These are phyloP conservation scores for Pythium angustatum DNA, from an alignment of 352 stramenopile species.

Conservation along the genomic window DNA sequence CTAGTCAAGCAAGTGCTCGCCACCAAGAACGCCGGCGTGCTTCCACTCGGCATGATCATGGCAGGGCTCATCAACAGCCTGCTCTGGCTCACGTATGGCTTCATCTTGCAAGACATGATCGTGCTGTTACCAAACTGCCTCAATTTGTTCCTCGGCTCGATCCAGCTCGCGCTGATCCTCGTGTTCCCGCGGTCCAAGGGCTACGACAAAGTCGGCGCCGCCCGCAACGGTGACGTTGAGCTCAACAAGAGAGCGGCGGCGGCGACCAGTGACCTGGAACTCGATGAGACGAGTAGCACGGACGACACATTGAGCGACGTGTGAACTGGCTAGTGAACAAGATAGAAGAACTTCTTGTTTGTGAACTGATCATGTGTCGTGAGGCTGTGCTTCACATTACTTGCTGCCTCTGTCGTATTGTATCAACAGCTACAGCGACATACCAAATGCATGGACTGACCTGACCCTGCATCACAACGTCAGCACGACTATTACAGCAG, in stretches of 20 bases:
- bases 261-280: neutral
- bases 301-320: constrained; percentile 2
- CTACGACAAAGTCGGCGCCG: constrained; percentile 22
- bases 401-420: too few species aligned
- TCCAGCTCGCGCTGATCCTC: constrained; percentile 57
- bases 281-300: neutral
- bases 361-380: too few species aligned
- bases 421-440: too few species aligned
- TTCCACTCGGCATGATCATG: constrained; percentile 52
- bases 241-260: constrained; percentile 5
- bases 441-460: too few species aligned
- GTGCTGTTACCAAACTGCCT: constrained; percentile 62
- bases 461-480: too few species aligned
- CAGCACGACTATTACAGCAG: too few species aligned
- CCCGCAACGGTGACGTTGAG: too few species aligned
- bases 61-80: constrained; percentile 39
- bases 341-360: neutral
- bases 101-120: constrained; percentile 52
- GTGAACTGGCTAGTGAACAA: neutral
- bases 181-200: constrained; percentile 22
- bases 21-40: constrained; percentile 35
- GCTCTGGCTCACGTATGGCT: constrained; percentile 50
- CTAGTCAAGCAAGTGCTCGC: constrained; percentile 46
- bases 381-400: too few species aligned
- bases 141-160: constrained; percentile 54